These are phyloP conservation scores for Plasmodium cynomolgi DNA, from an alignment of 169 alveolate genomes.

Conservation along the genomic window DNA sequence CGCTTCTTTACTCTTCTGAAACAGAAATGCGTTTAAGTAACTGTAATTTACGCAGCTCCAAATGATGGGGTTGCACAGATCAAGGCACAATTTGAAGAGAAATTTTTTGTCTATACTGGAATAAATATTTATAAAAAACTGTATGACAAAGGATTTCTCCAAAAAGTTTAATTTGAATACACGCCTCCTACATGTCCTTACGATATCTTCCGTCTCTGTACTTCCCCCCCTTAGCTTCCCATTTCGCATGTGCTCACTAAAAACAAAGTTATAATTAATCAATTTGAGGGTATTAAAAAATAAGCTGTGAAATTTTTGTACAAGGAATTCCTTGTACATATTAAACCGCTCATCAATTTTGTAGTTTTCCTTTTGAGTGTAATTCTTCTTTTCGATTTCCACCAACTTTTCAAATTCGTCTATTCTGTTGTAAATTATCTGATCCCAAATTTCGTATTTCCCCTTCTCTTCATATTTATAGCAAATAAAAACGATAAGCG, in stretches of 20 bases:
- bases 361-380: background rate
- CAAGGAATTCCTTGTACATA: slow-evolving; percentile 53
- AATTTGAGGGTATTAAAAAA: slow-evolving; percentile 62
- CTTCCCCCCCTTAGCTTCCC: background rate
- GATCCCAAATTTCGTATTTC: slow-evolving; percentile 73
- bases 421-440: slow-evolving; percentile 45
- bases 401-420: slow-evolving; percentile 74
- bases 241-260: slow-evolving; percentile 10
- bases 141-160: slow-evolving; percentile 41
- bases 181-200: background rate
- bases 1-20: slow-evolving; percentile 56
- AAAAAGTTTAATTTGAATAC: slow-evolving; percentile 37
- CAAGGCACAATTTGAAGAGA: slow-evolving; percentile 60
- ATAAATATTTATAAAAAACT: slow-evolving; percentile 72
- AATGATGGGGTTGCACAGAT: slow-evolving; percentile 64
- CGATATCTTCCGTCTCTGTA: background rate
- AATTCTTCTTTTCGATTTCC: slow-evolving; percentile 21
- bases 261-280: slow-evolving; percentile 62
- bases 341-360: slow-evolving; percentile 40
- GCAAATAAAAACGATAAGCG: slow-evolving; percentile 61
- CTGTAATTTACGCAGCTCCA: slow-evolving; percentile 44
- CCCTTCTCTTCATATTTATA: slow-evolving; percentile 76
- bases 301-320: slow-evolving; percentile 54
- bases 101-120: slow-evolving; percentile 70
- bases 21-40: slow-evolving; percentile 55